Percentiles rank a stretch among this genome's conserved stretches.
These are phyloP conservation scores for Mortierella sp. DNA, from an alignment of 371 early-diverging fungal species.

Conservation along the genomic window DNA sequence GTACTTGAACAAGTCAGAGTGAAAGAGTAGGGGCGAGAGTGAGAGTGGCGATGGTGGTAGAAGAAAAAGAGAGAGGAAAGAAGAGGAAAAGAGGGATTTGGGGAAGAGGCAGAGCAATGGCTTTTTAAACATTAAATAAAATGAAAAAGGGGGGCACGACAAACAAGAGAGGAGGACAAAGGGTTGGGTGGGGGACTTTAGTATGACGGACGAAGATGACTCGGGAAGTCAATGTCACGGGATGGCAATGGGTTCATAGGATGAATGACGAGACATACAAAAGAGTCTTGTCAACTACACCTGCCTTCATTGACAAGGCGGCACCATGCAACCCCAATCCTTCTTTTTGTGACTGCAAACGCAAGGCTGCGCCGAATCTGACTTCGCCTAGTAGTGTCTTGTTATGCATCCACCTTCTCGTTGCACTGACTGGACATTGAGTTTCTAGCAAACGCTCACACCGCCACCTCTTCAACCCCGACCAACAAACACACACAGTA, in stretches of 20 bases:
- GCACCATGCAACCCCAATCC: no score
- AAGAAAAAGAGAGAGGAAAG: slow-evolving; percentile 9
- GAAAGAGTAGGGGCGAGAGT: not conserved
- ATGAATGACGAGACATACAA: no score
- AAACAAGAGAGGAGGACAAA: not conserved
- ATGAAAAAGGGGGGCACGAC: not conserved
- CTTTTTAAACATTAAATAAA: not conserved
- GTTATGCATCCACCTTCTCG: not conserved
- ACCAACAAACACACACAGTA: not conserved
- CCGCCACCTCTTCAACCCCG: not conserved
- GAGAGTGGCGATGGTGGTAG: not conserved
- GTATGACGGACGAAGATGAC: no score
- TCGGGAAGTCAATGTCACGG: no score
- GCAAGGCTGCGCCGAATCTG: no score
- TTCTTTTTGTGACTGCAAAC: no score
- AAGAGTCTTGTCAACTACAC: no score
- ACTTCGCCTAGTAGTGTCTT: no score
- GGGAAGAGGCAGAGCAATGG: not conserved
- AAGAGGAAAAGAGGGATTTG: not conserved
- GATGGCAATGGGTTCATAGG: no score
- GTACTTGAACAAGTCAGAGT: not conserved
- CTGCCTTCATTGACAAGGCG: no score
- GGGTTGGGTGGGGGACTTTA: not conserved
- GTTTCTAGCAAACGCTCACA: not conserved
- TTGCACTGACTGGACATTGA: not conserved